Evolutionary conservation across 306 rosid genomes (phyloP), one percentile per base, ranked within the genome.

Genomic region (Quillaja saponaria): DNA sequence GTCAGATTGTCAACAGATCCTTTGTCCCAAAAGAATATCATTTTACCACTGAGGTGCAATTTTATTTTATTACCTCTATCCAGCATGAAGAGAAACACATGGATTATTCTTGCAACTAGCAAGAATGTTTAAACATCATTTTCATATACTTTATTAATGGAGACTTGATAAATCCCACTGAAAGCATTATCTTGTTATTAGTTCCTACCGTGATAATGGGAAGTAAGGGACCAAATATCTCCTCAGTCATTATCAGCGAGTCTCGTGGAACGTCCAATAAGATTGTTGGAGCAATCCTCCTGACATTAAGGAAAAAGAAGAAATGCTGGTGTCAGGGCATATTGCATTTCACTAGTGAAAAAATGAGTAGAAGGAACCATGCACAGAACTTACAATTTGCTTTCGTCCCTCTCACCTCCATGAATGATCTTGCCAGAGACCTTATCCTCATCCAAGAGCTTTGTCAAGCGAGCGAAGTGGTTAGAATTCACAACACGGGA

Each of bases 161-260:
- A 31, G 21, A 33, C 50, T 7, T 38, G 21, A 40, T 28, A 37
- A 28, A 71, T 49, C 13, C 47, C 55, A 46, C 35, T 37, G 7
- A 12, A 64, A 37, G 25, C 46, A 64, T 40, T 52, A 35, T 16
- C 20, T 15, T 52, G 39, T 20, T 10, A 37, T 56, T 51, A 50
- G 56, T 55, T 76, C 87, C 38, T 82, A 92, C 99, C 77, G 85
- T 85, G 71, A 89, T 2, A 75, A 94, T 89, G 67, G 99, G 97
- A 76, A 94, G 96, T 69, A 94, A 77, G 19, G 99, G 99, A 69
- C 99, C 99, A 61, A 94, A 94, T 57, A 94, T 94, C 75, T 94
- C 99, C 56, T 94, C 99, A 21, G 13, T 69, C 99, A 94, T 89
- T 54, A 94, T 78, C 69, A 84, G 38, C 40, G 97, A 85, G 74